Evolutionary conservation across 768 basidiomycete genomes (phyloP).

Genomic region (Tubosaeta sp.): DNA sequence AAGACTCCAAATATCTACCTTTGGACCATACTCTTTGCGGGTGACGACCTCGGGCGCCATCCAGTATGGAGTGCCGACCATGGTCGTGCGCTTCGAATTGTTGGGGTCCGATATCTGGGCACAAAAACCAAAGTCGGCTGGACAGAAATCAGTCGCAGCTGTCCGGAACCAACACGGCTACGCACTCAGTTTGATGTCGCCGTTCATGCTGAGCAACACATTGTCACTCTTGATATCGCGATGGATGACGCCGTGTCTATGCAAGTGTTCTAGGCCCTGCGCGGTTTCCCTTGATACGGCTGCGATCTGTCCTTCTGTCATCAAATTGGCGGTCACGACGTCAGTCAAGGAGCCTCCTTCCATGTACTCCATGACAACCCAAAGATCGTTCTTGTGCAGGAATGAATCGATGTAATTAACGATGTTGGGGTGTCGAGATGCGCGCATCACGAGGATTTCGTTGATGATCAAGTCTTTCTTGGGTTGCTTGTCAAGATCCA

Average conservation of each 20-base stretch:
- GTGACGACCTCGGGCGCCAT: conserved; percentile 99
- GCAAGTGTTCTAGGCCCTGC: conserved; percentile 91
- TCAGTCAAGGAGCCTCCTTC: conserved; percentile 94
- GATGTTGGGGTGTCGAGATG: conserved; percentile 95
- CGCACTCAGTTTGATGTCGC: conserved; percentile 97
- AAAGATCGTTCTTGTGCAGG: conserved; percentile 94
- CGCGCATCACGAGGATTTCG: conserved; percentile 98
- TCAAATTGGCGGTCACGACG: conserved; percentile 83
- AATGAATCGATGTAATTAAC: conserved; percentile 99
- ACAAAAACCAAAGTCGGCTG: conserved; percentile 98
- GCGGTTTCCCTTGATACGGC: conserved; percentile 91
- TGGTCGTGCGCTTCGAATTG: conserved; percentile 90
- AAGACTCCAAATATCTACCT: conserved; percentile 97
- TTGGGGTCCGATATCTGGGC: conserved; percentile 91
- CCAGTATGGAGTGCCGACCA: conserved; percentile 99
- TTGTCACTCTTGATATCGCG: conserved; percentile 99
- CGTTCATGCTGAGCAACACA: conserved; percentile 84
- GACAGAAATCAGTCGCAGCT: neutral
- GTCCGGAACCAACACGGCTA: conserved; percentile 18
- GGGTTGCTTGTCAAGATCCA: conserved; percentile 99
- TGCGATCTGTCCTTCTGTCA: conserved; percentile 98
- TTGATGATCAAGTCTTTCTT: conserved; percentile 99
- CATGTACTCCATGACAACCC: conserved; percentile 99
- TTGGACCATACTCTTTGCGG: conserved; percentile 95
- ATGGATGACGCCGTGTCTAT: conserved; percentile 96